phyloP scores from a whole-genome alignment of 83 land plant genomes.

The Picea abies region DNA sequence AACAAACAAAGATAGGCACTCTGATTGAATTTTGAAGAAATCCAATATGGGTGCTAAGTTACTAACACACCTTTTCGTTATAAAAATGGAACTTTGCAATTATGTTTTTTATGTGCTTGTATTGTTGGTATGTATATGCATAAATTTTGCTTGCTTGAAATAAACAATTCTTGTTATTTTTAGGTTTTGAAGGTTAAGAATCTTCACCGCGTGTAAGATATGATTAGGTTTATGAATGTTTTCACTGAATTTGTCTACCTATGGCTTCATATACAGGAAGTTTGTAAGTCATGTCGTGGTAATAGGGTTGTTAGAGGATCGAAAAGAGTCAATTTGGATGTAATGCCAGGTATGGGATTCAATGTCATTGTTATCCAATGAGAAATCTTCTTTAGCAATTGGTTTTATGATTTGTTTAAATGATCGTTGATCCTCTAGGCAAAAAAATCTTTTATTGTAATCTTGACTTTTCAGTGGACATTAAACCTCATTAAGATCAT shows the following conservation, averaged over 20 bases:
- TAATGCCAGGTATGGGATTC: constrained; percentile 52
- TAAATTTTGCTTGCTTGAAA: not conserved
- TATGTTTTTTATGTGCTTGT: not conserved
- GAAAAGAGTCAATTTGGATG: constrained; percentile 52
- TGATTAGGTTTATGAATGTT: not conserved
- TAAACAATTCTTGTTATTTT: not conserved
- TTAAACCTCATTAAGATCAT: too few species aligned
- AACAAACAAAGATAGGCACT: too few species aligned
- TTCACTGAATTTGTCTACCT: not conserved
- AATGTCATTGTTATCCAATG: not conserved
- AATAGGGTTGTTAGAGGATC: constrained; percentile 40
- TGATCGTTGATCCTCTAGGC: too few species aligned
- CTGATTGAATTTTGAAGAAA: too few species aligned
- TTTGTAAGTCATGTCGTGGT: constrained; percentile 63
- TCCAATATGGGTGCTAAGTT: too few species aligned
- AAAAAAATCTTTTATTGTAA: too few species aligned
- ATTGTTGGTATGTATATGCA: not conserved
- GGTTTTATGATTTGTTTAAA: not conserved
- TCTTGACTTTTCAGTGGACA: too few species aligned
- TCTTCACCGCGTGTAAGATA: not conserved
- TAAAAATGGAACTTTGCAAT: not conserved
- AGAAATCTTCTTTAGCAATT: not conserved
- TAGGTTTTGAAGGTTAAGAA: not conserved
- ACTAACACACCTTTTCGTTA: not conserved
- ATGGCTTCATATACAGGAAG: constrained; percentile 21